These are phyloP conservation scores for Trichosanthes cucumerina DNA, from an alignment of 306 rosid species.

Conservation along the genomic window DNA sequence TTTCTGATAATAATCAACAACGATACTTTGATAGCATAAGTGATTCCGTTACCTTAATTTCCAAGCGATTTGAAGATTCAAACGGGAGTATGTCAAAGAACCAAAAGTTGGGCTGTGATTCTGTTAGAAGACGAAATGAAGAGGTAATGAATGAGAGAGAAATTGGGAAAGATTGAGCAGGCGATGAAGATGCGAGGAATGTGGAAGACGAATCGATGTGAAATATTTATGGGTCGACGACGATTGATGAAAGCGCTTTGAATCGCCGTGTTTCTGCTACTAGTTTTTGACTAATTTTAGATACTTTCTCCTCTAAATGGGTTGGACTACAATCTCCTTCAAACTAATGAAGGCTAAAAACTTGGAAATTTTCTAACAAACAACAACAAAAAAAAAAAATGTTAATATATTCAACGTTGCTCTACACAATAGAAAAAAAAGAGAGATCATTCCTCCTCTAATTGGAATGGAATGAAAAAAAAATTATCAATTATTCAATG, in stretches of 20 bases:
- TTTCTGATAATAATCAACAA: neutral
- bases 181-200: neutral
- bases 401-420: neutral
- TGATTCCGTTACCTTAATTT: neutral
- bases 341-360: neutral
- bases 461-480: too few species aligned
- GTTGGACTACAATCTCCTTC: neutral
- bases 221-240: constrained; percentile 4
- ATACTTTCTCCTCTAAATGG: neutral
- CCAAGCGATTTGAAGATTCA: neutral
- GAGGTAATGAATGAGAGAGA: neutral
- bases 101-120: neutral
- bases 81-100: neutral
- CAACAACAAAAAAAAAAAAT: neutral
- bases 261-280: neutral
- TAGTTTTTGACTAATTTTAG: constrained; percentile 2
- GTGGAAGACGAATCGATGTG: neutral
- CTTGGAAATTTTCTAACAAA: neutral
- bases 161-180: neutral
- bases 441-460: too few species aligned
- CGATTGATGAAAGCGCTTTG: neutral
- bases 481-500: too few species aligned
- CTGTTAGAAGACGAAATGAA: neutral
- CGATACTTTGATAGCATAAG: neutral
- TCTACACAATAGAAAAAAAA: too few species aligned